A percentile compares a stretch with the other conserved stretches of the same genome.
Conservation (phyloP, 257 asterid genomes). For the Coffea eugenioides region DNA sequence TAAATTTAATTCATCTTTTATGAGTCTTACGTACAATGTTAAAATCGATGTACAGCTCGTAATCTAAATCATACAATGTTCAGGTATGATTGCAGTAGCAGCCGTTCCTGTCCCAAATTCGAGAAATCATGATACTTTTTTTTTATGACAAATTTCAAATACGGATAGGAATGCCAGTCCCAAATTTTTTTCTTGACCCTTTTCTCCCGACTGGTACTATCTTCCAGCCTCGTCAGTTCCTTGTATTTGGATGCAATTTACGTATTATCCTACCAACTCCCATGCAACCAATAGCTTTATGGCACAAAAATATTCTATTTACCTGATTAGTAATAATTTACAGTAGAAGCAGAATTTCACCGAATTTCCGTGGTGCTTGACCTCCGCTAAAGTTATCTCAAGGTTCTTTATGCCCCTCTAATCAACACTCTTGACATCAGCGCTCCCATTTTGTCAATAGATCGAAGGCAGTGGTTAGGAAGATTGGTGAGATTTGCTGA, state of each 20-base stretch:
- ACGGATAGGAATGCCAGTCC: no score
- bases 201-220: not conserved
- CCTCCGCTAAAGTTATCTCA: not conserved
- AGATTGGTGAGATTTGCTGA: constrained; percentile 14
- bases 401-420: not conserved
- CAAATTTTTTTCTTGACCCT: not conserved
- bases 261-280: not conserved
- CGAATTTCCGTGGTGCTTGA: not conserved
- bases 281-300: not conserved
- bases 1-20: no score
- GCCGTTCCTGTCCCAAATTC: no score
- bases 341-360: not conserved
- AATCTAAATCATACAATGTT: no score
- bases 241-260: not conserved
- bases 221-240: not conserved
- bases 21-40: no score
- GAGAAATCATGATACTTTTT: no score
- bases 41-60: no score
- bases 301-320: not conserved
- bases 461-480: constrained; percentile 7
- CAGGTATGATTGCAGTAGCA: no score
- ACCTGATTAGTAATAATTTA: no score
- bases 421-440: constrained; percentile 3
- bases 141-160: no score
- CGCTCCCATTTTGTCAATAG: not conserved